Percentiles rank a stretch among this genome's conserved stretches.
These are phyloP conservation scores for Pleurotus giganteus DNA, from an alignment of 768 basidiomycete genomes.

Conservation along the genomic window DNA sequence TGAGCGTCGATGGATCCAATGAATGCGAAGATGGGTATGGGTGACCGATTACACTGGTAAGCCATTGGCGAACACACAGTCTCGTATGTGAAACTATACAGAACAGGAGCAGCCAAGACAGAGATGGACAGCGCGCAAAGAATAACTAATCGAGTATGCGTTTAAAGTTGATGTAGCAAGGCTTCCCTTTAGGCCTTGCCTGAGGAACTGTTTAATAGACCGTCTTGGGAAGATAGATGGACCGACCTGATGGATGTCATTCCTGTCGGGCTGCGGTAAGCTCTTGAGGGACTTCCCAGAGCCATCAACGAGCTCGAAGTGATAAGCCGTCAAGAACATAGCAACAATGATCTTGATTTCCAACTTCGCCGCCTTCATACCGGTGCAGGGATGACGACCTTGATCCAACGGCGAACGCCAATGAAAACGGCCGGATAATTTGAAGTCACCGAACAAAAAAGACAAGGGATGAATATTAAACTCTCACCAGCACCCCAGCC, in stretches of 20 bases:
- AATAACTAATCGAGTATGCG: too few relatives aligned
- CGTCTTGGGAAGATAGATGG: too few relatives aligned
- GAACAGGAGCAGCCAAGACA: too few relatives aligned
- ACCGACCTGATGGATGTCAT: slow-evolving; percentile 31
- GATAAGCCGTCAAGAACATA: slow-evolving; percentile 29
- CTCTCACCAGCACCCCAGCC: slow-evolving; percentile 40
- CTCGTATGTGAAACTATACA: too few relatives aligned
- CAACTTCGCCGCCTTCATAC: slow-evolving; percentile 37
- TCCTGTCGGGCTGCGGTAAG: slow-evolving; percentile 28
- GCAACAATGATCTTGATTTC: slow-evolving; percentile 36
- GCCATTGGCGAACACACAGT: too few relatives aligned
- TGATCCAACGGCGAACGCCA: not conserved
- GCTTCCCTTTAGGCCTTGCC: slow-evolving; percentile 26
- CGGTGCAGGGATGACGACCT: slow-evolving; percentile 40
- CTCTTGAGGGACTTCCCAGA: slow-evolving; percentile 22
- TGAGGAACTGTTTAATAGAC: too few relatives aligned
- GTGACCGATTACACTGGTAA: too few relatives aligned
- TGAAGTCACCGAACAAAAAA: not conserved
- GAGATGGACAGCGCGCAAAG: too few relatives aligned
- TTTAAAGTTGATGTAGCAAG: slow-evolving; percentile 27
- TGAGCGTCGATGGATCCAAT: too few relatives aligned
- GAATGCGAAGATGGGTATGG: too few relatives aligned
- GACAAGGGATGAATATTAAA: not conserved
- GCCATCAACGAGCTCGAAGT: slow-evolving; percentile 32
- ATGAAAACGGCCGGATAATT: not conserved